Evolutionary conservation across 352 stramenopile genomes (phyloP), one percentile per base, ranked within the genome.

Genomic region (Phytophthora litchii): DNA sequence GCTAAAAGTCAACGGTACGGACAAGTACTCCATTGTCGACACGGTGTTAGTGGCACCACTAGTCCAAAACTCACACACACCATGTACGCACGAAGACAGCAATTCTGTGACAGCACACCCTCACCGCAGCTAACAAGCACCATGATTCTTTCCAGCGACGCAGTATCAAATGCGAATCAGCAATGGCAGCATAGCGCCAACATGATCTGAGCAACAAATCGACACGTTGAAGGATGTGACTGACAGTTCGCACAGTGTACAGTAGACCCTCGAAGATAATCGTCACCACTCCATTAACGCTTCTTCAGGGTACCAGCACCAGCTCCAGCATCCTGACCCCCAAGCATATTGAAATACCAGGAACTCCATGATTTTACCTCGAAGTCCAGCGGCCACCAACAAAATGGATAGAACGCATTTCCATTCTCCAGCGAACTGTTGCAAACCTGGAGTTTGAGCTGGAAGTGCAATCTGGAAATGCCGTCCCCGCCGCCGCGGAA

Each of bases 381-480:
- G 43, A 25, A 36, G 13, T 19, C 11, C 35, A 38, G 14, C 23
- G 8, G 0, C 36, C 17, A n/a, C n/a, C 6, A 2, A 27, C 13
- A 45, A n/a, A 47, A 44, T 41, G 16, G 17, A 55, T 47, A 20
- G 19, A 35, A 35, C 20, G 17, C 19, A 27, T 20, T 32, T 8
- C 9, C 55, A 29, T 46, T 65, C 49, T 60, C 41, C 32, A 53
- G 21, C 21, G 45, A 10, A n/a, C 10, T 32, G 6, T 17, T 11
- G 11, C 14, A 5, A n/a, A 7, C 40, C 49, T 66, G 57, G 58
- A 61, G 54, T 25, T 54, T 42, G 38, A 31, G 34, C 54, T 60
- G 40, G 56, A 59, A 54, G 23, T 8, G 19, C 32, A 21, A 57
- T 63, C 59, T 47, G 51, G 52, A 67, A 67, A 32, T 67, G 57